Conservation (phyloP, 805 yeast species). For the Teunomyces aglyptinius region DNA sequence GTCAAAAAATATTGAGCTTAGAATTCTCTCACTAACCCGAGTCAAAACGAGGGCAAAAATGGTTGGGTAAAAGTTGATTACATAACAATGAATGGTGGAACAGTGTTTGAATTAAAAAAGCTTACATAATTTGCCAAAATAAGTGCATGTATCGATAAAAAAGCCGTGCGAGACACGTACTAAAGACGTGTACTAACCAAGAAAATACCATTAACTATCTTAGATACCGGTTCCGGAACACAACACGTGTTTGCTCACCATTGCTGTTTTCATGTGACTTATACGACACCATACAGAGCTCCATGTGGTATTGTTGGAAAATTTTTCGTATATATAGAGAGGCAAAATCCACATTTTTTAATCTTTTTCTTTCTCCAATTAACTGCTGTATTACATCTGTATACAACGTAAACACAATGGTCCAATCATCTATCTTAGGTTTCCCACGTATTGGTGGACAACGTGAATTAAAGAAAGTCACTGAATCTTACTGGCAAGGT, state of each 20-base stretch:
- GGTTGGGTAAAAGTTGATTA: too few species aligned
- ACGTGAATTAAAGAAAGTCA: conserved; percentile 98
- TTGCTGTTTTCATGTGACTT: conserved; percentile 1
- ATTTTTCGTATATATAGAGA: conserved; percentile 3
- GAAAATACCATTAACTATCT: neutral
- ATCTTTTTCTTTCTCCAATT: neutral
- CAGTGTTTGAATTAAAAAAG: too few species aligned
- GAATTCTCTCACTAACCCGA: too few species aligned
- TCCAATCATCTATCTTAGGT: conserved; percentile 95
- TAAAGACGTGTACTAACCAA: neutral
- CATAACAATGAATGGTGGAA: too few species aligned
- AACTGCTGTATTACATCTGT: conserved; percentile 3
- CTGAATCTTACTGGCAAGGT: conserved; percentile 99
- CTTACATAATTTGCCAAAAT: too few species aligned
- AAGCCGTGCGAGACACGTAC: neutral
- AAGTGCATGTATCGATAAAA: too few species aligned
- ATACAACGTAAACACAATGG: conserved; percentile 54
- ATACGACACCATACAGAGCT: neutral
- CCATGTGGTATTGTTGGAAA: conserved; percentile 2
- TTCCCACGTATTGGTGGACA: conserved; percentile 99
- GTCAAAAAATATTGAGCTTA: too few species aligned
- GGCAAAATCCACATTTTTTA: conserved; percentile 1
- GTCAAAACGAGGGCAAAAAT: too few species aligned
- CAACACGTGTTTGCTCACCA: conserved; percentile 3
- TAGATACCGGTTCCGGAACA: neutral